These are phyloP conservation scores for Chaetomiaceae sp. DNA, from an alignment of 2,329 filamentous ascomycete species.

Conservation along the genomic window DNA sequence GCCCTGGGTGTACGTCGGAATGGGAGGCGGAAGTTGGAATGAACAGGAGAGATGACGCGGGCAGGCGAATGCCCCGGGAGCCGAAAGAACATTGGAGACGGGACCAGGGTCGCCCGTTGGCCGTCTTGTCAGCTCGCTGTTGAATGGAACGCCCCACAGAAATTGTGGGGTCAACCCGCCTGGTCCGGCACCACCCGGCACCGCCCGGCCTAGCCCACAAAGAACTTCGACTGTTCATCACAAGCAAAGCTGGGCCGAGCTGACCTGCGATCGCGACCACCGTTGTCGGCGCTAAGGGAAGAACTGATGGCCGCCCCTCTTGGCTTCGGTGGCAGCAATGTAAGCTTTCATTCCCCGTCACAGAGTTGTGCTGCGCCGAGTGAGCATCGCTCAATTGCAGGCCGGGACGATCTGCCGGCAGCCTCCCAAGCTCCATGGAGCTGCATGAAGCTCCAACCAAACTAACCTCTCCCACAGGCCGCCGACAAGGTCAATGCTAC, in stretches of 20 bases:
- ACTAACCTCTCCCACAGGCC: constrained; percentile 8
- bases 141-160: not conserved
- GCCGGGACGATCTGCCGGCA: no score
- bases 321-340: constrained; percentile 17
- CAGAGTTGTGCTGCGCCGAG: no score
- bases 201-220: not conserved
- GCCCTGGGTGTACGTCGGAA: not conserved
- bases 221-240: not conserved
- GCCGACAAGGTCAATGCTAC: constrained; percentile 11
- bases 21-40: not conserved
- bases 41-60: constrained; percentile 1
- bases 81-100: no score
- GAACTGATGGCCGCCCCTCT: constrained; percentile 19
- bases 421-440: not conserved
- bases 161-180: not conserved
- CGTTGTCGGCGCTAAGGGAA: constrained; percentile 7
- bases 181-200: constrained; percentile 5
- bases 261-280: not conserved
- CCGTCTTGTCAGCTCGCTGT: not conserved
- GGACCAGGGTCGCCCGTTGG: not conserved
- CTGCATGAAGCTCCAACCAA: not conserved
- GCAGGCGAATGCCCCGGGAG: not conserved
- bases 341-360: constrained; percentile 9
- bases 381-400: no score
- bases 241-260: not conserved